Evolutionary conservation across 2,329 filamentous ascomycete genomes (phyloP).

Genomic region (Paecilomyces niveus): DNA sequence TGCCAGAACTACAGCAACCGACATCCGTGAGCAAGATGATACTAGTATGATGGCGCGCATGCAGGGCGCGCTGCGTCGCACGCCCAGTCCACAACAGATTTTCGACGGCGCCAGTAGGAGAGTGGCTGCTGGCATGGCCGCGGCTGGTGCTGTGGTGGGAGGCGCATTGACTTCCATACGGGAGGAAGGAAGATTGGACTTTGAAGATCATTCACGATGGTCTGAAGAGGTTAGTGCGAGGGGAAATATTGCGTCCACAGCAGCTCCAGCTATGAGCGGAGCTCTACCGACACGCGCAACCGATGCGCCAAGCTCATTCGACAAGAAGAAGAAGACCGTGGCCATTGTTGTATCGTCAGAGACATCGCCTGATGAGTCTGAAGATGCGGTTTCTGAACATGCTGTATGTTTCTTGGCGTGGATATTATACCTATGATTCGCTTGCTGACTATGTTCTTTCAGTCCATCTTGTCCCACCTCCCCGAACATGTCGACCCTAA

Average conservation of each 20-base stretch:
- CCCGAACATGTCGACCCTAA: constrained; percentile 68
- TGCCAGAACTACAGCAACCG: constrained; percentile 27
- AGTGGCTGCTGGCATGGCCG: constrained; percentile 73
- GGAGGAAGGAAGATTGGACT: constrained; percentile 74
- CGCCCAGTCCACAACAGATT: constrained; percentile 81
- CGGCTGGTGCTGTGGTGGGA: constrained; percentile 73
- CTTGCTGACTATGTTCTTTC: constrained; percentile 7
- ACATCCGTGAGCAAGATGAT: constrained; percentile 37
- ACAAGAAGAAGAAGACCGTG: constrained; percentile 65
- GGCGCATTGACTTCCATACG: constrained; percentile 75
- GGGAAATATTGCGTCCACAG: constrained; percentile 24
- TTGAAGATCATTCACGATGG: constrained; percentile 84
- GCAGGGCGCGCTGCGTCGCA: constrained; percentile 72
- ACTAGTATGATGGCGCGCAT: constrained; percentile 66
- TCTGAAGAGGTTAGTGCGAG: constrained; percentile 78
- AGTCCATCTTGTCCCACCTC: constrained; percentile 86
- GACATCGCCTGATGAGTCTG: constrained; percentile 50
- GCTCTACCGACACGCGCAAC: constrained; percentile 25
- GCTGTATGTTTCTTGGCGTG: constrained; percentile 54
- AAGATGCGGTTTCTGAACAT: constrained; percentile 61
- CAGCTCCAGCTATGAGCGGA: constrained; percentile 20
- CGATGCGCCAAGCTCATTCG: constrained; percentile 18
- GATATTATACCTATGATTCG: neutral
- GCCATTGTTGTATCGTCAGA: constrained; percentile 84
- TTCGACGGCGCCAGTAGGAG: constrained; percentile 76